Conservation (phyloP, 495 filamentous ascomycete species). For the Mycothermus thermophilus region DNA sequence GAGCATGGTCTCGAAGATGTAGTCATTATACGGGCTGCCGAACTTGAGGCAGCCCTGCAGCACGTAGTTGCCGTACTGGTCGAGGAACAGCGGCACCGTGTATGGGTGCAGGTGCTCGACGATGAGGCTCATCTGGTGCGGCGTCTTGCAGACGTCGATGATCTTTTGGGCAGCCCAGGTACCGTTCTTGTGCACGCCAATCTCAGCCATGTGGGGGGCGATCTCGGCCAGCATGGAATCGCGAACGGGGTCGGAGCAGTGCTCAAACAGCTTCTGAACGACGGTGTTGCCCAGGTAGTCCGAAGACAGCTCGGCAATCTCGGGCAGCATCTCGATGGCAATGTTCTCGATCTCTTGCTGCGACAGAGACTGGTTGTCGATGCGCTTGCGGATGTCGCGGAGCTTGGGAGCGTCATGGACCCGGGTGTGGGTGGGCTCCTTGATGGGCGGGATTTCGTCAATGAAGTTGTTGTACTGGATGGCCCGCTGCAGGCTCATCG, state of each 20-base stretch:
- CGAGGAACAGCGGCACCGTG: conserved; percentile 79
- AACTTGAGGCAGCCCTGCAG: conserved; percentile 92
- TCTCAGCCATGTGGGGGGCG: conserved; percentile 82
- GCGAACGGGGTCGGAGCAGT: conserved; percentile 77
- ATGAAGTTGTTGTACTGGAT: conserved; percentile 59
- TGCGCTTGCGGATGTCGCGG: conserved; percentile 90
- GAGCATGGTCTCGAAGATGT: conserved; percentile 96
- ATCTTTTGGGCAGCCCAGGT: conserved; percentile 99
- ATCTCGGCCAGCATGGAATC: conserved; percentile 85
- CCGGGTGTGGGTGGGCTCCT: conserved; percentile 78
- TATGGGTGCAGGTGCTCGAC: conserved; percentile 73
- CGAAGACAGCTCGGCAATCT: conserved; percentile 85
- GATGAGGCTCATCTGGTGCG: conserved; percentile 70
- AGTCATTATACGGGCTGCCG: conserved; percentile 75
- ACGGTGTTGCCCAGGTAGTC: conserved; percentile 98
- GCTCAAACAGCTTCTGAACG: conserved; percentile 97
- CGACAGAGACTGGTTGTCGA: conserved; percentile 83
- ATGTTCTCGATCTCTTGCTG: conserved; percentile 82
- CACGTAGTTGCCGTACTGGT: conserved; percentile 98
- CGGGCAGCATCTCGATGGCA: conserved; percentile 82
- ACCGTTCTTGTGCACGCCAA: conserved; percentile 96
- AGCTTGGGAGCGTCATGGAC: conserved; percentile 92
- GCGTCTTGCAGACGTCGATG: conserved; percentile 83
- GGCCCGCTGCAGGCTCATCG: conserved; percentile 55
- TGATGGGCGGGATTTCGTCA: conserved; percentile 76